Percentiles rank a stretch among this genome's conserved stretches.
phyloP scores from a whole-genome alignment of 2,329 filamentous ascomycete species.

The Fusarium chuoi region DNA sequence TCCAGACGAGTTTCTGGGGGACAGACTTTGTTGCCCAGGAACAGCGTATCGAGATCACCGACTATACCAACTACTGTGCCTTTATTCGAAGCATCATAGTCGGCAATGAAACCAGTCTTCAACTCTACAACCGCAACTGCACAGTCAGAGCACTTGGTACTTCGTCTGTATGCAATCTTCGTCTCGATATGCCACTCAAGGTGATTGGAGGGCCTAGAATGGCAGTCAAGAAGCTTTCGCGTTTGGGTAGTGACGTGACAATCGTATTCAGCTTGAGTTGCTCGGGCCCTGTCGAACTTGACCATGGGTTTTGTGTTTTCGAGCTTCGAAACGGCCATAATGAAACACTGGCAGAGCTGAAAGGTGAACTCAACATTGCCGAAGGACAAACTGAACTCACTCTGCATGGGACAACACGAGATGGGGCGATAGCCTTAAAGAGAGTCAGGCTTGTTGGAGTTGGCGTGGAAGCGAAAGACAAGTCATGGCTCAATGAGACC shows the following conservation, averaged over 20 bases:
- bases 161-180: slow-evolving; percentile 34
- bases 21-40: slow-evolving; percentile 41
- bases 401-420: slow-evolving; percentile 37
- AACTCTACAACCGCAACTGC: slow-evolving; percentile 45
- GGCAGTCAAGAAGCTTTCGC: slow-evolving; percentile 36
- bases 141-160: slow-evolving; percentile 42
- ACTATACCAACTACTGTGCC: slow-evolving; percentile 44
- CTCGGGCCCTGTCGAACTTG: slow-evolving; percentile 47
- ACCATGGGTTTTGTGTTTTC: slow-evolving; percentile 46
- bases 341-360: slow-evolving; percentile 43
- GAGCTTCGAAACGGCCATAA: slow-evolving; percentile 45
- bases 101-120: slow-evolving; percentile 43
- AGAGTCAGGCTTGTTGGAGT: slow-evolving; percentile 42
- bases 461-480: slow-evolving; percentile 33
- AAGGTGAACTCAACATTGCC: slow-evolving; percentile 45
- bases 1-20: slow-evolving; percentile 44
- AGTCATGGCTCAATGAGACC: slow-evolving; percentile 46
- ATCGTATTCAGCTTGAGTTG: slow-evolving; percentile 43
- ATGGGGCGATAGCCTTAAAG: slow-evolving; percentile 22
- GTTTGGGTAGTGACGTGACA: slow-evolving; percentile 27
- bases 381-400: slow-evolving; percentile 44
- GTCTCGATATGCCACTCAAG: slow-evolving; percentile 40
- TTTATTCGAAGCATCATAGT: slow-evolving; percentile 47
- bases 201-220: slow-evolving; percentile 43
- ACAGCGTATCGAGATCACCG: slow-evolving; percentile 44